Base-by-base conservation (phyloP, 345 rosid species). In the Pugionium dolabratum region DNA sequence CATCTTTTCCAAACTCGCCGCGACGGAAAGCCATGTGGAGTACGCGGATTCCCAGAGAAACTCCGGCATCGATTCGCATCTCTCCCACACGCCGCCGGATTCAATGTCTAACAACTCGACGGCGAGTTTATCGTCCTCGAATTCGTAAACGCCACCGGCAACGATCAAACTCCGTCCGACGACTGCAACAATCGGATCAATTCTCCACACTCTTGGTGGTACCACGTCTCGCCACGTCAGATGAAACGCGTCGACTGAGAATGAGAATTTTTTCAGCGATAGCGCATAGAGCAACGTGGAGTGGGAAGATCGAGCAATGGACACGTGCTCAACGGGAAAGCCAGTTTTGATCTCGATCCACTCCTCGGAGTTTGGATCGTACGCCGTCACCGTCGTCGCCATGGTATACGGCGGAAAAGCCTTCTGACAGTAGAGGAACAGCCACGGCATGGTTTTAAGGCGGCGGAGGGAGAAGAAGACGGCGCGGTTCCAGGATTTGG, bases 241-340 rank as follows among this genome's bases (percentile, higher is more conserved):
- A 69, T 83, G 85, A 64, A 92, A 79, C 1, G 88, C 81, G 78
- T 92, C 98, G 44, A 66, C 4, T 4, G 98, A 89, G 83, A 92
- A 83, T 6, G 88, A 85, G 49, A 87, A 58, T 44, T 37, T 76
- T 34, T 83, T 46, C 3, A 84, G 81, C 0, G 96, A 84, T 5
- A 89, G 28, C 65, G 69, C 66, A 82, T 85, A 87, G 29, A 89
- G 82, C 30, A 92, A 74, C 18, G 78, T 56, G 43, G 89, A 82
- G 73, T 83, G 76, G 36, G 94, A 81, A 10, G 96, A 86, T 11
- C 86, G 80, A 73, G 80, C 77, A 42, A 40, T 31, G 1, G 87
- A 76, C 30, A 62, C 54, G 75, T 49, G 52, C 31, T 45, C 7
- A 37, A 71, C 42, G 2, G 80, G 64, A 10, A 73, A 75, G 0